Evolutionary conservation across 192 early-diverging fungal species (phyloP).

Genomic region (Backusella macrospora): DNA sequence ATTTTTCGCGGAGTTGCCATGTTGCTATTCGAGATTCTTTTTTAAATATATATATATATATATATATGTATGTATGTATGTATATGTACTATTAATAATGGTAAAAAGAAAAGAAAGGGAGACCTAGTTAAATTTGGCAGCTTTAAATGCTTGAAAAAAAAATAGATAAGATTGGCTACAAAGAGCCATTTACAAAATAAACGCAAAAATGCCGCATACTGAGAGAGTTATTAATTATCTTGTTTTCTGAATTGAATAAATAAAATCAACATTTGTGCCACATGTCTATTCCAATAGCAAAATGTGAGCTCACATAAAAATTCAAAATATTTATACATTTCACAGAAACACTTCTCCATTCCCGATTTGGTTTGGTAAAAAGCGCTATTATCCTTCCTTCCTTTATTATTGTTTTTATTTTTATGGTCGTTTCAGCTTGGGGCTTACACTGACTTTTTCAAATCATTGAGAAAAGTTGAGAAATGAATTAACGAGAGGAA

Average conservation of each 20-base stretch:
- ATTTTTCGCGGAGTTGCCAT: conserved; percentile 20
- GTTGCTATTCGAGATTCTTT: background rate
- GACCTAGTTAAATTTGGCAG: background rate
- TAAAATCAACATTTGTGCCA: background rate
- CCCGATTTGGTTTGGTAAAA: background rate
- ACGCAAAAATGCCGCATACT: conserved; percentile 14
- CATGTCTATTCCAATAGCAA: conserved; percentile 11
- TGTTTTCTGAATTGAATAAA: background rate
- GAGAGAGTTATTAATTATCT: conserved; percentile 4
- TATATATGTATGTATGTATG: background rate
- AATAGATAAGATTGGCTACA: background rate
- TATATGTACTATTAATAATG: background rate
- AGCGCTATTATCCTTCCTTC: background rate
- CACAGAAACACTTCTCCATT: background rate
- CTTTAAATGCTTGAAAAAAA: background rate
- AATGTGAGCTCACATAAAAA: background rate
- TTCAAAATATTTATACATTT: background rate
- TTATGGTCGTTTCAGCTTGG: too few relatives aligned
- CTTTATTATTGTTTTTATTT: too few relatives aligned
- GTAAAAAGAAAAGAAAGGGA: background rate
- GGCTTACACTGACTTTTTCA: too few relatives aligned
- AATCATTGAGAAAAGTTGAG: too few relatives aligned
- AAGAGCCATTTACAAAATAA: conserved; percentile 3
- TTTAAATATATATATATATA: background rate
- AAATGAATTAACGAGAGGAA: too few relatives aligned